Percentiles rank a stretch among this genome's conserved stretches.
These are phyloP conservation scores for Sporothrix brasiliensis DNA, from an alignment of 2,329 filamentous ascomycete species.

Conservation along the genomic window DNA sequence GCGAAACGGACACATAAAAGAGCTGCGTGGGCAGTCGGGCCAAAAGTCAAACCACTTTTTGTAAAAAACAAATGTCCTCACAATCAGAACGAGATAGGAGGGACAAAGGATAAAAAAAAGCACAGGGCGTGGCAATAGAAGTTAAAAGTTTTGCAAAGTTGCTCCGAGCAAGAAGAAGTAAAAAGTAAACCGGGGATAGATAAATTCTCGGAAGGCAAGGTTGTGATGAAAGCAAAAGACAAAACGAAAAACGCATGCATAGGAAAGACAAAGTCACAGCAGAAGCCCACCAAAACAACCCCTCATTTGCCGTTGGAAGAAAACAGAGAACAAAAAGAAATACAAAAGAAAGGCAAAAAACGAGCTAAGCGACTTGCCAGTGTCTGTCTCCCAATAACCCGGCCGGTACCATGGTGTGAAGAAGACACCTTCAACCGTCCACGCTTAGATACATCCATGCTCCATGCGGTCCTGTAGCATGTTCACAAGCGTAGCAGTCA, in stretches of 20 bases:
- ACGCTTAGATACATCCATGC: too few species aligned
- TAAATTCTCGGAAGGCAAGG: not conserved
- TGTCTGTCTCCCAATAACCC: not conserved
- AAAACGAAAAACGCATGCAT: not conserved
- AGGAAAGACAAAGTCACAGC: not conserved
- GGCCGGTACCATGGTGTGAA: not conserved
- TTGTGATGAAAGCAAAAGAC: not conserved
- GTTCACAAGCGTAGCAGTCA: too few species aligned
- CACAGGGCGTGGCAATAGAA: not conserved
- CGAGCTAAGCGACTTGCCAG: not conserved
- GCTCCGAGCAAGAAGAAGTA: not conserved
- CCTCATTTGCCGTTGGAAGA: not conserved
- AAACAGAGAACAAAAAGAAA: not conserved
- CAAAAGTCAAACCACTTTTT: constrained; percentile 19
- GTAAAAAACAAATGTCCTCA: not conserved
- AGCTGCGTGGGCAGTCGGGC: constrained; percentile 14
- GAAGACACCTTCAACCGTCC: not conserved
- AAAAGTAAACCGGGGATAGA: not conserved
- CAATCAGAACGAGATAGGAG: not conserved
- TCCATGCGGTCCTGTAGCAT: too few species aligned
- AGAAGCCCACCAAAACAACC: not conserved
- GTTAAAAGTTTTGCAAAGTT: not conserved
- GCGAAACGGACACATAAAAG: not conserved
- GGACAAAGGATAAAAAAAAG: not conserved
- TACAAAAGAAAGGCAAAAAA: not conserved